phyloP scores from a whole-genome alignment of 257 asterid species.

The Solanum tarijense region DNA sequence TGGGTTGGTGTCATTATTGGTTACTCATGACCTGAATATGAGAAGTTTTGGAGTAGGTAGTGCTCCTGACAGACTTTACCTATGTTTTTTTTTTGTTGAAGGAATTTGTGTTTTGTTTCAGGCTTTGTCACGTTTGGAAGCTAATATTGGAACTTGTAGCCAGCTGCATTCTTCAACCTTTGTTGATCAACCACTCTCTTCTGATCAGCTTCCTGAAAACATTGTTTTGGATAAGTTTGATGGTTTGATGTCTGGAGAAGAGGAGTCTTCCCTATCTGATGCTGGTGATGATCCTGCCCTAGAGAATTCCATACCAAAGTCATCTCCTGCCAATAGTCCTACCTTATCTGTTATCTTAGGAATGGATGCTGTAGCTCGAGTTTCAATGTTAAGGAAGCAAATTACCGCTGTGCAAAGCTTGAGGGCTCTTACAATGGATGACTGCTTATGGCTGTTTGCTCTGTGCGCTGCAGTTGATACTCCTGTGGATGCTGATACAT shows the following conservation, averaged over 20 bases:
- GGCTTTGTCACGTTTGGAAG: conserved; percentile 45
- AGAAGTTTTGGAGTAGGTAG: background rate
- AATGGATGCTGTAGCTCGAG: conserved; percentile 69
- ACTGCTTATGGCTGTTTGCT: conserved; percentile 68
- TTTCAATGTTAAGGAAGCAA: conserved; percentile 46
- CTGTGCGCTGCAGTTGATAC: conserved; percentile 68
- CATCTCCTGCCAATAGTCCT: conserved; percentile 24
- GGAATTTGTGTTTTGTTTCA: conserved; percentile 17
- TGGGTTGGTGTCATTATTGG: background rate
- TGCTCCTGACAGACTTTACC: background rate
- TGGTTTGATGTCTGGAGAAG: conserved; percentile 12
- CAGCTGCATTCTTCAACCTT: conserved; percentile 2
- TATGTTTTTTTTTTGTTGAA: background rate
- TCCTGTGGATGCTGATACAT: conserved; percentile 69
- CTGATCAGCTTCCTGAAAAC: conserved; percentile 21
- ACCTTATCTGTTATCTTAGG: conserved; percentile 43
- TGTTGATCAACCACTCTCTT: conserved; percentile 7
- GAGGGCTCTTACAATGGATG: conserved; percentile 30
- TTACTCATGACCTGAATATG: background rate
- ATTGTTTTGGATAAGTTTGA: conserved; percentile 16
- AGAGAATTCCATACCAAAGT: conserved; percentile 1
- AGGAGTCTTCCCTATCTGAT: conserved; percentile 10
- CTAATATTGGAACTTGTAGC: conserved; percentile 5
- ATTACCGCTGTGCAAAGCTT: conserved; percentile 35
- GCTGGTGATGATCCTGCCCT: conserved; percentile 3